A percentile compares a stretch with the other conserved stretches of the same genome.
phyloP scores from a whole-genome alignment of 2,329 filamentous ascomycete genomes.

The Fusarium fracticaudum region DNA sequence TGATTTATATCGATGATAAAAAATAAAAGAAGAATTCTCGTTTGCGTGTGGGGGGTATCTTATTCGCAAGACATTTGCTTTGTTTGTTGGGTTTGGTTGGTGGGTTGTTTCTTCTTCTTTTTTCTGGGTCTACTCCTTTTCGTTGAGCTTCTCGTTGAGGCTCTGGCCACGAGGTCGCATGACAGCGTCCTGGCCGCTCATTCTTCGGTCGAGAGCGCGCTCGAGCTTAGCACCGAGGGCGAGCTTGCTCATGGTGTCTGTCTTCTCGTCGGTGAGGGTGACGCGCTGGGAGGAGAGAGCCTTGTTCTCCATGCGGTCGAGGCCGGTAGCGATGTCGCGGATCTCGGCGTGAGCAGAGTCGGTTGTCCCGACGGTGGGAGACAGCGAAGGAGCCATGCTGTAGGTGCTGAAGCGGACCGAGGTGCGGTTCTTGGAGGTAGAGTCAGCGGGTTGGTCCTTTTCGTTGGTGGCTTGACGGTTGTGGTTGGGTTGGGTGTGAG shows the following conservation, averaged over 20 bases:
- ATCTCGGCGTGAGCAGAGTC: slow-evolving; percentile 68
- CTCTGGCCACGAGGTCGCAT: slow-evolving; percentile 68
- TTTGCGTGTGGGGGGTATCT: slow-evolving; percentile 25
- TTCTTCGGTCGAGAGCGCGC: slow-evolving; percentile 83
- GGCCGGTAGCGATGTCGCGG: slow-evolving; percentile 77
- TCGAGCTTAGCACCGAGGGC: slow-evolving; percentile 92
- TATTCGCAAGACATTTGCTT: slow-evolving; percentile 30
- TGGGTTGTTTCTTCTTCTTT: slow-evolving; percentile 1
- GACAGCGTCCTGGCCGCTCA: slow-evolving; percentile 89
- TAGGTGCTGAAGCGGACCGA: slow-evolving; percentile 69
- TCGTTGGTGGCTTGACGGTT: slow-evolving; percentile 21
- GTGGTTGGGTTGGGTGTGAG: slow-evolving; percentile 28
- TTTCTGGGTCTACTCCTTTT: slow-evolving; percentile 26
- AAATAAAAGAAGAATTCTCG: slow-evolving; percentile 1
- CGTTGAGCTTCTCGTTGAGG: slow-evolving; percentile 49
- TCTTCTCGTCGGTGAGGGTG: slow-evolving; percentile 80
- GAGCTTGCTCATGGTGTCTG: slow-evolving; percentile 83
- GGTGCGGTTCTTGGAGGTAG: slow-evolving; percentile 56
- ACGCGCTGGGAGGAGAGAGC: slow-evolving; percentile 80
- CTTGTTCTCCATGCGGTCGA: slow-evolving; percentile 91
- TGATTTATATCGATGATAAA: slow-evolving; percentile 6
- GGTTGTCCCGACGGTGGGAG: slow-evolving; percentile 62
- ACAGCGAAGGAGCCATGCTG: slow-evolving; percentile 69
- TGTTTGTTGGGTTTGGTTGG: slow-evolving; percentile 11
- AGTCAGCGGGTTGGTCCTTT: slow-evolving; percentile 30